A percentile compares a stretch with the other conserved stretches of the same genome.
phyloP scores from a whole-genome alignment of 768 basidiomycete genomes.

The Mycena floridula region DNA sequence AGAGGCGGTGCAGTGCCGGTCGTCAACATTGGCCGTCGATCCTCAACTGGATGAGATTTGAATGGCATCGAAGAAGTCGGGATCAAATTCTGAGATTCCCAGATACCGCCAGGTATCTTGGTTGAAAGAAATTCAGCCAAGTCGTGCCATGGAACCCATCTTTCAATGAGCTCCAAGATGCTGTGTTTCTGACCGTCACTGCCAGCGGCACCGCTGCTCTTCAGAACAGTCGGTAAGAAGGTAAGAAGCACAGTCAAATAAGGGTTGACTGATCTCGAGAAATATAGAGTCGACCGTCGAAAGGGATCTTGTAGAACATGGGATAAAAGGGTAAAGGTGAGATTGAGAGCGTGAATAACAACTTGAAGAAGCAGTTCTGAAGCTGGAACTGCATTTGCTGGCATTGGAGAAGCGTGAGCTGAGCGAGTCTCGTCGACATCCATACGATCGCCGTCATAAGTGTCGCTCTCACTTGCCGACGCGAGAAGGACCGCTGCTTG shows the following conservation, averaged over 20 bases:
- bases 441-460: constrained; percentile 15
- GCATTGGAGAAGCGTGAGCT: constrained; percentile 18
- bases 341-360: constrained; percentile 72
- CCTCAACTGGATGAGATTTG: too few relatives aligned
- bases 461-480: constrained; percentile 1
- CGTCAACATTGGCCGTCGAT: too few relatives aligned
- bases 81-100: too few relatives aligned
- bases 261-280: too few relatives aligned
- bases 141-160: too few relatives aligned
- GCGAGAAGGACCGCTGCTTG: background rate
- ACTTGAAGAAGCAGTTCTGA: constrained; percentile 23
- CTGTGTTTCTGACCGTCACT: constrained; percentile 34
- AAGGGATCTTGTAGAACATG: constrained; percentile 61
- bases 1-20: too few relatives aligned
- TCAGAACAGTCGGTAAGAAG: too few relatives aligned
- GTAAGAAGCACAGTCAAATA: too few relatives aligned
- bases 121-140: constrained; percentile 61
- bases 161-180: constrained; percentile 60
- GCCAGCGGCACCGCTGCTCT: constrained; percentile 13
- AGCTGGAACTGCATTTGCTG: too few relatives aligned
- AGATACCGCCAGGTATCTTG: too few relatives aligned
- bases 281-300: constrained; percentile 53
- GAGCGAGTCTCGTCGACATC: constrained; percentile 11
- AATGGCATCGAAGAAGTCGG: too few relatives aligned
- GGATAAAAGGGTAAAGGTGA: constrained; percentile 74